Evolutionary conservation across 2,329 filamentous ascomycete species (phyloP), one percentile per base, ranked within the genome.

Genomic region (Fusarium sp.): DNA sequence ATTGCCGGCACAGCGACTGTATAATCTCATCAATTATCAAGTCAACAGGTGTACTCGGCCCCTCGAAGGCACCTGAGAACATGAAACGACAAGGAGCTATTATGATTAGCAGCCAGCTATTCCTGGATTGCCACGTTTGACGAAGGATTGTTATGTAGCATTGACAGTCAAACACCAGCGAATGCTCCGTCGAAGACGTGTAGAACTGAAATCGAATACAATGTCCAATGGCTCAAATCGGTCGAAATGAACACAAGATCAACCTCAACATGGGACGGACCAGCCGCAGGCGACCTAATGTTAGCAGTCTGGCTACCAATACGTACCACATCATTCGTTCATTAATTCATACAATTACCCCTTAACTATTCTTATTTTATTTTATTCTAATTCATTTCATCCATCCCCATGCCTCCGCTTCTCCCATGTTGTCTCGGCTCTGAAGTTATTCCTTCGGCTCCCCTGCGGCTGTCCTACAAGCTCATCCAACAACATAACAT

Each of bases 11-110:
- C 63, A 75, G 64, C 48, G 63, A 72, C 55, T 38, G 38, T 24
- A 38, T 50, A 59, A 51, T 30, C 32, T 59, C 45, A 30, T 53
- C 32, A 36, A 28, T 20, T 58, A 53, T 45, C 55, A 42, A 57
- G 63, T 47, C 67, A 72, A 67, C 42, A 62, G 58, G 65, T 58
- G 45, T 48, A 53, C 50, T 26, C 50, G 32, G 39, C 42, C 50
- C 26, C 45, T 50, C n/a, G n/a, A 51, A 63, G 24, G 35, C 38
- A 51, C 53, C 69, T 58, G 60, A 63, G 36, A 36, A 58, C 39
- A 61, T 74, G 72, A 75, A 75, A 74, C 72, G 63, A 65, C 47
- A 59, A 63, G 56, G 53, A 65, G 51, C 41, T 57, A 56, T 42
- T 41, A 18, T 58, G 50, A 15, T 53, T 68, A 48, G 38, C 50